phyloP scores from a whole-genome alignment of 148 eudicot genomes.

The Hydrangea macrophylla region DNA sequence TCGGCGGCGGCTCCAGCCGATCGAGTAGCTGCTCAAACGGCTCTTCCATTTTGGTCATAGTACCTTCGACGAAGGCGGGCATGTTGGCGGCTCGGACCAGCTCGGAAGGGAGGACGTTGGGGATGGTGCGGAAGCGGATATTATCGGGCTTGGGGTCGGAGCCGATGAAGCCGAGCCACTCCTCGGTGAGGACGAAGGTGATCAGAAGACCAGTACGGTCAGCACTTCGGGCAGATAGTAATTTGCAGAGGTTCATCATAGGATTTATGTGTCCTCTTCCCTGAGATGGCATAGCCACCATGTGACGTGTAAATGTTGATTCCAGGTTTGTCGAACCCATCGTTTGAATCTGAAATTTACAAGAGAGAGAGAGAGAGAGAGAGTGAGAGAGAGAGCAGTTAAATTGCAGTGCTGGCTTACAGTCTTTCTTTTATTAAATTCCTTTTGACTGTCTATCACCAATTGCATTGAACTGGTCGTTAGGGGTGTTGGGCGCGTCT shows the following conservation, averaged over 20 bases:
- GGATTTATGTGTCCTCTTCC: constrained; percentile 39
- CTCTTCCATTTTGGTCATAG: too few species aligned
- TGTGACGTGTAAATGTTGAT: constrained; percentile 3
- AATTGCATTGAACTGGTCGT: too few species aligned
- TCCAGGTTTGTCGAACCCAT: neutral
- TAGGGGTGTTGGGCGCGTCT: too few species aligned
- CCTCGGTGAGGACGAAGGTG: constrained; percentile 8
- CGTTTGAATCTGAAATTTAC: too few species aligned
- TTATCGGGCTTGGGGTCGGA: constrained; percentile 14
- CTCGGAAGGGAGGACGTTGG: neutral
- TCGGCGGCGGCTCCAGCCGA: constrained; percentile 9
- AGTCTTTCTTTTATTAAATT: too few species aligned
- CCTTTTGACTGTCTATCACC: too few species aligned
- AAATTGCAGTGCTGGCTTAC: too few species aligned
- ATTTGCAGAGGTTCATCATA: constrained; percentile 26
- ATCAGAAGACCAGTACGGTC: neutral
- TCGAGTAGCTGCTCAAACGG: constrained; percentile 21
- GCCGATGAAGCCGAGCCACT: constrained; percentile 9
- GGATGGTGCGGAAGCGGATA: neutral
- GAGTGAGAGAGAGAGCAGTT: too few species aligned
- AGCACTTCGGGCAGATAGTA: too few species aligned
- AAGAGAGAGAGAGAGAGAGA: too few species aligned
- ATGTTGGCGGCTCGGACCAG: neutral
- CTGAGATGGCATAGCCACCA: constrained; percentile 27
- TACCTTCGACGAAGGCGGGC: constrained; percentile 16